Conservation (phyloP, 257 asterid genomes). For the Anisodus acutangulus region DNA sequence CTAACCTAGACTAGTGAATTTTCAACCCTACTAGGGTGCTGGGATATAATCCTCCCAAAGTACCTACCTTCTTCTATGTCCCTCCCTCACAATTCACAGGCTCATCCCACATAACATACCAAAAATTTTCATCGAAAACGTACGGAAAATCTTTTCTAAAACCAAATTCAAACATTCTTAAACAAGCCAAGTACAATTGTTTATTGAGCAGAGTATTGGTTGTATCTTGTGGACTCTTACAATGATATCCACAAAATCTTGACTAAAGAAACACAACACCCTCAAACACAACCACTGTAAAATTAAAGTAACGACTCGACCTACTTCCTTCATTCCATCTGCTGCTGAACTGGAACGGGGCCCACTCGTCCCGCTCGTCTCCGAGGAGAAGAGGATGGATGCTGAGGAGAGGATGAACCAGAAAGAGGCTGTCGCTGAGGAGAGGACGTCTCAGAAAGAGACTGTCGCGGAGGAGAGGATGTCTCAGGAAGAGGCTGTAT, state of each 20-base stretch:
- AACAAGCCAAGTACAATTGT: slow-evolving; percentile 4
- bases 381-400: slow-evolving; percentile 28
- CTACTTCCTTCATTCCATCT: slow-evolving; percentile 40
- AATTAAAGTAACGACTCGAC: not conserved
- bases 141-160: not conserved
- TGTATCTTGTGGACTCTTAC: slow-evolving; percentile 24
- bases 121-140: not conserved
- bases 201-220: not conserved
- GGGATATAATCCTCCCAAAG: no score
- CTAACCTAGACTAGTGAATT: not conserved
- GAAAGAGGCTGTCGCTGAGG: slow-evolving; percentile 15
- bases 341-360: slow-evolving; percentile 39
- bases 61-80: no score
- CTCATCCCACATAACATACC: no score
- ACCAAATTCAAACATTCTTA: slow-evolving; percentile 1
- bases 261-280: not conserved
- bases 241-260: not conserved
- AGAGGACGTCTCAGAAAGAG: not conserved
- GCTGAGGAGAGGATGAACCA: slow-evolving; percentile 40
- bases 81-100: no score
- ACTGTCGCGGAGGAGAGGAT: slow-evolving; percentile 19
- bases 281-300: not conserved
- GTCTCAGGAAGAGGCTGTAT: not conserved
- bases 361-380: slow-evolving; percentile 32
- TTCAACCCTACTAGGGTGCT: no score